Evolutionary conservation across 163 green algal species (phyloP).

Genomic region (Coccomyxa subellipsoidea): DNA sequence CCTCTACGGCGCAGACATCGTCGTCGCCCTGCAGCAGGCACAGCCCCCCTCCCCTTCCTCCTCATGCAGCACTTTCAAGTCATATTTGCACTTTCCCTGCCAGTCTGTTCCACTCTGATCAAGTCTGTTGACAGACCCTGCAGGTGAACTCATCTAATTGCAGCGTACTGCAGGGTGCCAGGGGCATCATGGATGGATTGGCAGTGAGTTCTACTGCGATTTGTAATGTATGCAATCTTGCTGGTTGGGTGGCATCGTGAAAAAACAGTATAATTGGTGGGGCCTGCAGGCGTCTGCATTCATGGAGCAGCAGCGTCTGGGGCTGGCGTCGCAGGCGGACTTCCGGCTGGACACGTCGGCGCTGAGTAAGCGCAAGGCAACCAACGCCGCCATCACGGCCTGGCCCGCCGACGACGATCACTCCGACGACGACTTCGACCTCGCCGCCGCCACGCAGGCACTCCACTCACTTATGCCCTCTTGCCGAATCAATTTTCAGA

Average conservation of each 20-base stretch:
- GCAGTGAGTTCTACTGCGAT: too few relatives aligned
- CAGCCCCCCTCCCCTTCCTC: not conserved
- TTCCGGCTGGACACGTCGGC: slow-evolving; percentile 17
- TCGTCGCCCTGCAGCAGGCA: slow-evolving; percentile 22
- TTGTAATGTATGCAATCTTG: too few relatives aligned
- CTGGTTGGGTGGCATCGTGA: too few relatives aligned
- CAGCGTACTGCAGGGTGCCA: too few relatives aligned
- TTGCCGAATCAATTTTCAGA: not conserved
- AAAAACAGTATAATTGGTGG: not conserved
- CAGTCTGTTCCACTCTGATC: not conserved
- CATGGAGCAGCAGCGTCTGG: slow-evolving; percentile 14
- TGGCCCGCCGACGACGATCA: not conserved
- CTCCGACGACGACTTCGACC: slow-evolving; percentile 9
- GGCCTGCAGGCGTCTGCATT: slow-evolving; percentile 14
- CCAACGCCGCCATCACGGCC: not conserved
- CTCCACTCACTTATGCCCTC: not conserved
- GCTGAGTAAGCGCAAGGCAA: not conserved
- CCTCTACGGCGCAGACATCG: slow-evolving; percentile 16
- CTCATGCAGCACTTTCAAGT: not conserved
- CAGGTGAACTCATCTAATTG: too few relatives aligned
- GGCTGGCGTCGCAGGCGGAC: slow-evolving; percentile 5
- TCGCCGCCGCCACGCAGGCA: not conserved
- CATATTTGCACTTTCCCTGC: not conserved
- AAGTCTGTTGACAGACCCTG: not conserved
- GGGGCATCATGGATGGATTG: too few relatives aligned